Conservation (phyloP, 140 eudicot genomes). For the Senecio squalidus region DNA sequence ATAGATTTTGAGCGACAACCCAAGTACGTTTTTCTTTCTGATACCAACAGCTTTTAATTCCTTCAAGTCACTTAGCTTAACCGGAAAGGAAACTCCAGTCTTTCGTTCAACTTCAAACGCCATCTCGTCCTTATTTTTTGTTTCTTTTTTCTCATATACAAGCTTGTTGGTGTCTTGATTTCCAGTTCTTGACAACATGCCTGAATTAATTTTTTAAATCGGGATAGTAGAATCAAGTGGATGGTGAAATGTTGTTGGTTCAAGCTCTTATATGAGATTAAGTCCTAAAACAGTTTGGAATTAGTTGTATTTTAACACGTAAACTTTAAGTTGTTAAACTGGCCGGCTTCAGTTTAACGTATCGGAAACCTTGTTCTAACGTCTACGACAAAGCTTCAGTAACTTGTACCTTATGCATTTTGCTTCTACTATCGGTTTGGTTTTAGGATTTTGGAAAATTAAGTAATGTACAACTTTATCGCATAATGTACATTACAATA, state of each 20-base stretch:
- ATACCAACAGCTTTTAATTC: constrained; percentile 46
- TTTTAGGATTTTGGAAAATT: background rate
- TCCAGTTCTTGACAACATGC: background rate
- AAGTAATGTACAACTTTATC: background rate
- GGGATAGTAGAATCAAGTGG: constrained; percentile 1
- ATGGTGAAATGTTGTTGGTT: background rate
- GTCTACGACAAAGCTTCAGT: background rate
- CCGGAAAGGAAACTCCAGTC: constrained; percentile 50
- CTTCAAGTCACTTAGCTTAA: constrained; percentile 48
- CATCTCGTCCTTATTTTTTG: constrained; percentile 24
- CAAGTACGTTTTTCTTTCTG: constrained; percentile 68
- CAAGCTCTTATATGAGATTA: background rate
- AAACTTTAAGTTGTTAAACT: background rate
- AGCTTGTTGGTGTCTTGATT: background rate
- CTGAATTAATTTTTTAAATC: constrained; percentile 10
- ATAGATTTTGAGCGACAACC: constrained; percentile 50
- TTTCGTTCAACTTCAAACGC: constrained; percentile 45
- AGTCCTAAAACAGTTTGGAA: background rate
- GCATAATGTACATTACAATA: background rate
- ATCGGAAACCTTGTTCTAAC: background rate
- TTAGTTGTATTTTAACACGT: constrained; percentile 15
- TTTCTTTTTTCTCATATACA: too few relatives aligned
- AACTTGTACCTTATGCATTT: background rate
- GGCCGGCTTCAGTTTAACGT: background rate
- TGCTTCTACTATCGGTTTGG: background rate